Evolutionary conservation across 495 filamentous ascomycete genomes (phyloP).

Genomic region (Penicillium paxilli): DNA sequence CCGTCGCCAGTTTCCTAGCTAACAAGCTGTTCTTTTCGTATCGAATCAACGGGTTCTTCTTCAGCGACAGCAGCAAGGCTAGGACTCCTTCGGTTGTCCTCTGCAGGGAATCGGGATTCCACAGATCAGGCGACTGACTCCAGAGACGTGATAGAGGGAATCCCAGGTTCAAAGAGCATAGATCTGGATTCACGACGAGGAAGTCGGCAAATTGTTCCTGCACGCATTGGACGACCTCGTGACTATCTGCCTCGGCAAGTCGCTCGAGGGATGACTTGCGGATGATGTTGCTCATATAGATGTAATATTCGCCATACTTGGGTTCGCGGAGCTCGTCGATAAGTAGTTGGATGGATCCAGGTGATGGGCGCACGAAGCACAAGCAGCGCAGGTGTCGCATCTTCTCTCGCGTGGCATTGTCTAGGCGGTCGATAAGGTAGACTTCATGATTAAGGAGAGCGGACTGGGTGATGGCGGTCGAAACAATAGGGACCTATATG

Average conservation of each 20-base stretch:
- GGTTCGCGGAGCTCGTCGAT: slow-evolving; percentile 96
- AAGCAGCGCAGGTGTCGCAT: slow-evolving; percentile 96
- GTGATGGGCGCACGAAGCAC: slow-evolving; percentile 87
- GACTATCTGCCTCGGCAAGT: slow-evolving; percentile 94
- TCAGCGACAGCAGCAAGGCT: slow-evolving; percentile 77
- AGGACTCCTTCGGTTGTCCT: slow-evolving; percentile 84
- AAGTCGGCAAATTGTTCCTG: slow-evolving; percentile 97
- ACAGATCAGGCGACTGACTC: slow-evolving; percentile 73
- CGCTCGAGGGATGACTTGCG: slow-evolving; percentile 96
- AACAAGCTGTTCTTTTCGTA: slow-evolving; percentile 91
- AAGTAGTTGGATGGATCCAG: slow-evolving; percentile 86
- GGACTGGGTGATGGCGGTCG: slow-evolving; percentile 93
- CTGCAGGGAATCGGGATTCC: slow-evolving; percentile 85
- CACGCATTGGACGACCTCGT: slow-evolving; percentile 89
- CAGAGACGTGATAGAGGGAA: slow-evolving; percentile 77
- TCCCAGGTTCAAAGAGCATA: slow-evolving; percentile 78
- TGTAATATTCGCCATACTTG: slow-evolving; percentile 95
- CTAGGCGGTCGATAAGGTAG: slow-evolving; percentile 93
- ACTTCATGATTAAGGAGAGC: slow-evolving; percentile 95
- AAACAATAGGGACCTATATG: slow-evolving; percentile 76
- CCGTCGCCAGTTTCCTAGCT: slow-evolving; percentile 88
- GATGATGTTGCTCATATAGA: slow-evolving; percentile 96
- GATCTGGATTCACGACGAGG: slow-evolving; percentile 89
- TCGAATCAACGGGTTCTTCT: slow-evolving; percentile 93
- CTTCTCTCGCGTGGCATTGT: slow-evolving; percentile 89